These are phyloP conservation scores for Pythium sukuiense DNA, from an alignment of 352 stramenopile species.

Conservation along the genomic window DNA sequence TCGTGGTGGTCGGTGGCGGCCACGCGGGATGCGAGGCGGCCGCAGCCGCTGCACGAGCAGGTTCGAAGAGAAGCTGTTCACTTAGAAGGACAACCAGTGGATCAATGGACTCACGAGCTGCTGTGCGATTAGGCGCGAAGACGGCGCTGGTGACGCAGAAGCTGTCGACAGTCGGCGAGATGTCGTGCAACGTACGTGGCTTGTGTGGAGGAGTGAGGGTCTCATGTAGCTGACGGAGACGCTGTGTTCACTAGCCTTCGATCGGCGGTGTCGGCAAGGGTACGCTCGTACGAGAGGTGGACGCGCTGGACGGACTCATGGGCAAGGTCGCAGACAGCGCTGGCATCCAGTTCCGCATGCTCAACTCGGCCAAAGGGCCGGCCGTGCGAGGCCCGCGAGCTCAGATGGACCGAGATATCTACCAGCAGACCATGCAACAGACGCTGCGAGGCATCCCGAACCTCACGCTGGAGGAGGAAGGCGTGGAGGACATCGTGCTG, in stretches of 20 bases:
- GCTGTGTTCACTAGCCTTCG: conserved; percentile 75
- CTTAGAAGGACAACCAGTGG: not conserved
- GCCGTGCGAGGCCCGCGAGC: conserved; percentile 89
- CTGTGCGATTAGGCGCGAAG: conserved; percentile 66
- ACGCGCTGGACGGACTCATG: conserved; percentile 98
- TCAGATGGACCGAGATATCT: conserved; percentile 98
- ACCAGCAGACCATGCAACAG: conserved; percentile 94
- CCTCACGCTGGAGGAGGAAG: conserved; percentile 92
- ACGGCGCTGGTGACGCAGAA: conserved; percentile 96
- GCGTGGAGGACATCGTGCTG: conserved; percentile 95
- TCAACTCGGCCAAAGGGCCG: conserved; percentile 95
- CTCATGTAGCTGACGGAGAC: too few relatives aligned
- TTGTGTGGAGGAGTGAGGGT: too few relatives aligned
- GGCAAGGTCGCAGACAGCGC: conserved; percentile 93
- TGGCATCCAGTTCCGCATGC: conserved; percentile 97
- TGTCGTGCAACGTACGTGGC: conserved; percentile 95
- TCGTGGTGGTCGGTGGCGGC: conserved; percentile 91
- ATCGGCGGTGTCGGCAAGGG: conserved; percentile 99
- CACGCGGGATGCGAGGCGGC: conserved; percentile 93
- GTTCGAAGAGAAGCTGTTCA: conserved; percentile 8
- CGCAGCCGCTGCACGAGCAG: conserved; percentile 79
- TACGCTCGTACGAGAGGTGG: conserved; percentile 97
- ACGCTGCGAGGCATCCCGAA: conserved; percentile 76
- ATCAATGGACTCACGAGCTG: not conserved
- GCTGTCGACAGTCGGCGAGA: conserved; percentile 95